Percentiles rank a stretch among this genome's conserved stretches.
phyloP scores from a whole-genome alignment of 2,329 filamentous ascomycete species.

The Calonectria ilicicola region DNA sequence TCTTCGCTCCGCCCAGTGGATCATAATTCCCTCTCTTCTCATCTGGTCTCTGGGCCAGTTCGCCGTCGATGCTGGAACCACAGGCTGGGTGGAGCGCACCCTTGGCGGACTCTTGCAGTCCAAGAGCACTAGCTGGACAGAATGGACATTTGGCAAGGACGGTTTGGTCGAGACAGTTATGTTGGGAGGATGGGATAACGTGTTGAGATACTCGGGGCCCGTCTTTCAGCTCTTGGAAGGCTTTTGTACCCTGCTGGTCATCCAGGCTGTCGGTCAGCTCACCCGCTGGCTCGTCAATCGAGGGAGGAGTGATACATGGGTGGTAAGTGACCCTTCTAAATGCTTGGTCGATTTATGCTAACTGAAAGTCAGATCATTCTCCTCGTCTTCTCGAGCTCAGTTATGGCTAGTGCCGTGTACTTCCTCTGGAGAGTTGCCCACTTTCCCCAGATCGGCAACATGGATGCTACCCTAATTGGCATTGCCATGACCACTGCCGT shows the following conservation, averaged over 20 bases:
- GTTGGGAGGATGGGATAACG: conserved; percentile 89
- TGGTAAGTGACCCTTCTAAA: conserved; percentile 69
- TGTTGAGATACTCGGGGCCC: conserved; percentile 90
- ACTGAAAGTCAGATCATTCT: conserved; percentile 80
- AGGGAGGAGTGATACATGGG: conserved; percentile 94
- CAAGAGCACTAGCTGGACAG: conserved; percentile 74
- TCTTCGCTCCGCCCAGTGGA: conserved; percentile 84
- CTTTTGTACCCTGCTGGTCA: conserved; percentile 95
- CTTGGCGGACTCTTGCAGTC: conserved; percentile 75
- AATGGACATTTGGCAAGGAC: conserved; percentile 90
- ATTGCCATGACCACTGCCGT: conserved; percentile 92
- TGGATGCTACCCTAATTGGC: conserved; percentile 93
- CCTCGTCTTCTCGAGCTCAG: conserved; percentile 86
- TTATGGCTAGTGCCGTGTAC: conserved; percentile 94
- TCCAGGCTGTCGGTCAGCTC: conserved; percentile 94
- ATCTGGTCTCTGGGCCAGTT: conserved; percentile 98
- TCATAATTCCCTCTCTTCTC: conserved; percentile 85
- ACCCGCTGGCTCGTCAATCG: conserved; percentile 95
- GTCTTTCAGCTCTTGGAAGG: conserved; percentile 95
- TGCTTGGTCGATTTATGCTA: conserved; percentile 41
- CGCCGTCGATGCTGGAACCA: conserved; percentile 84
- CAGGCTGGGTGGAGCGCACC: conserved; percentile 85
- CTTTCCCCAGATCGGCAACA: conserved; percentile 92
- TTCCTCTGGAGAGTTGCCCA: conserved; percentile 96
- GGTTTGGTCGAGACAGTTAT: conserved; percentile 84